phyloP scores from a whole-genome alignment of 2,329 filamentous ascomycete genomes.

The Phoma sp. region DNA sequence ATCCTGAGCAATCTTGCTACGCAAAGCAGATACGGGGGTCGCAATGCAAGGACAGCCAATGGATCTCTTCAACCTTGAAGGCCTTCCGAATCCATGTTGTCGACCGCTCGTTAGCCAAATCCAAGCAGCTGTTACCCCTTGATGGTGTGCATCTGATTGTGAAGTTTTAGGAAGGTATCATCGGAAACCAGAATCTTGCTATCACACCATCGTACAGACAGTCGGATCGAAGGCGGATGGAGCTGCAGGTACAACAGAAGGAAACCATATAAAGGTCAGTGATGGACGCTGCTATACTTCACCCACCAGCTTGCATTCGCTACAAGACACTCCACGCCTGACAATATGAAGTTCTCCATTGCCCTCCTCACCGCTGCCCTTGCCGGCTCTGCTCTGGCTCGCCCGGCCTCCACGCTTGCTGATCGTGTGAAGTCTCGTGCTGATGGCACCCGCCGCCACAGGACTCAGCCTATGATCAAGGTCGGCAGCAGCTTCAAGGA shows the following conservation, averaged over 20 bases:
- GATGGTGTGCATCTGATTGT: not conserved
- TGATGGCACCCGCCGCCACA: slow-evolving; percentile 22
- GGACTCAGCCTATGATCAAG: slow-evolving; percentile 22
- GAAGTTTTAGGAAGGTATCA: slow-evolving; percentile 17
- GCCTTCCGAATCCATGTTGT: not conserved
- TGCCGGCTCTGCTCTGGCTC: slow-evolving; percentile 18
- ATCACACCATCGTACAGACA: not conserved
- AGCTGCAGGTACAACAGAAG: not conserved
- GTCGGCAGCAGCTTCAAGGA: slow-evolving; percentile 20
- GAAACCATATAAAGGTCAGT: slow-evolving; percentile 2
- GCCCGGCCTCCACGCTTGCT: slow-evolving; percentile 20
- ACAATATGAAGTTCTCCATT: slow-evolving; percentile 24
- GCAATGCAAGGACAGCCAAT: not conserved
- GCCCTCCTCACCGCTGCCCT: slow-evolving; percentile 18
- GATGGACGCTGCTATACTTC: not conserved
- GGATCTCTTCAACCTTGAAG: not conserved
- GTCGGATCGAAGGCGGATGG: not conserved
- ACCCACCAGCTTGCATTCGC: not conserved
- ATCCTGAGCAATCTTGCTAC: not conserved
- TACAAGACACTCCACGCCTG: not conserved
- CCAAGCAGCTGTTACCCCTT: no score
- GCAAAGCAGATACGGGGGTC: not conserved
- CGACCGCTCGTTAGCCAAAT: not conserved
- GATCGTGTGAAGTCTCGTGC: slow-evolving; percentile 23
- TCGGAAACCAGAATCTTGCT: not conserved